A percentile compares a stretch with the other conserved stretches of the same genome.
Evolutionary conservation across 345 rosid genomes (phyloP).

Genomic region (Dimocarpus longan): DNA sequence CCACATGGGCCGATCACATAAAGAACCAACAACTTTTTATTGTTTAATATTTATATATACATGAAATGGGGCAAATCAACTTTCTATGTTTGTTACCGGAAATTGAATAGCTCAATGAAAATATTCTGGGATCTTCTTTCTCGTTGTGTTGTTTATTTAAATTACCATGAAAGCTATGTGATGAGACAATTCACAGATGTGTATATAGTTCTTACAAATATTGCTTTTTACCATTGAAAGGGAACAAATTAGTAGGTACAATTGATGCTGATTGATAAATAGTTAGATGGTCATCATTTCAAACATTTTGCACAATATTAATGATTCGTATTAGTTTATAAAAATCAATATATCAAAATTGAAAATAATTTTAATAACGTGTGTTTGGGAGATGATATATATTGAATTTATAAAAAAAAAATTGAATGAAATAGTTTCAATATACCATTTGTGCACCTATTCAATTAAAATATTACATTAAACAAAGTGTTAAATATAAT

Average conservation of each 20-base stretch:
- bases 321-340: background rate
- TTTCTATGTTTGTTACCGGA: background rate
- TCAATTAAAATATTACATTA: no score
- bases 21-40: slow-evolving; percentile 28
- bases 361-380: no score
- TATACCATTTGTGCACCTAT: no score
- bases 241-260: slow-evolving; percentile 31
- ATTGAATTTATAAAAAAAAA: no score
- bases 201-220: background rate
- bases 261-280: slow-evolving; percentile 21
- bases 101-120: slow-evolving; percentile 11
- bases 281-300: slow-evolving; percentile 7
- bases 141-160: background rate
- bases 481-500: no score
- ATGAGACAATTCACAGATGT: background rate
- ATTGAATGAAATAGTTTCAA: no score
- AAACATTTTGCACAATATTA: background rate
- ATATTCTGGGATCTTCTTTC: background rate
- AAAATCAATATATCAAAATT: no score
- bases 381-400: background rate
- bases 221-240: slow-evolving; percentile 8
- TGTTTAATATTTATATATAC: slow-evolving; percentile 24
- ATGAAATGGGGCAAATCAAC: slow-evolving; percentile 15
- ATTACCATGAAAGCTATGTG: background rate
- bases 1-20: slow-evolving; percentile 58